phyloP scores from a whole-genome alignment of 192 early-diverging fungal species.

The Haplosporangium gracile region DNA sequence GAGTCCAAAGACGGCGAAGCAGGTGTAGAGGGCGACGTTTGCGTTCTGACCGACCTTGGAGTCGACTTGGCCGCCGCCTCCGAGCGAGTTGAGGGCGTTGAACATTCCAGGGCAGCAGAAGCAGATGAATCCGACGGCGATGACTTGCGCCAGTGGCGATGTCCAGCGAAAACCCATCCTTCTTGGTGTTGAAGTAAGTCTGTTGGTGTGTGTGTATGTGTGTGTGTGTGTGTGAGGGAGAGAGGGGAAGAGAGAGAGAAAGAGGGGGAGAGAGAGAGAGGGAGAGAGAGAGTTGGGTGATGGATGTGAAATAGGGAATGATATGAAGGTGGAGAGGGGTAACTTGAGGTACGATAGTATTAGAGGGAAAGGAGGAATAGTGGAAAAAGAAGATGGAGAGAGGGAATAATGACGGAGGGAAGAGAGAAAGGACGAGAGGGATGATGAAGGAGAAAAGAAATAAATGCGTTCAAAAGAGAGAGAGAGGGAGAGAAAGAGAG shows the following conservation, averaged over 20 bases:
- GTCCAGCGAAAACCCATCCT: conserved; percentile 46
- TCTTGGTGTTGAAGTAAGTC: not conserved
- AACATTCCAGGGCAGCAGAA: conserved; percentile 83
- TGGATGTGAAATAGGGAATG: not conserved
- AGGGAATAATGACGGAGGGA: no score
- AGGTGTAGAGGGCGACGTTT: conserved; percentile 79
- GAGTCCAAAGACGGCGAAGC: conserved; percentile 80
- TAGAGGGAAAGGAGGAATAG: no score
- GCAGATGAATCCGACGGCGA: conserved; percentile 75
- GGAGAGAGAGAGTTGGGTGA: not conserved
- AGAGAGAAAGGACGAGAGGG: not conserved
- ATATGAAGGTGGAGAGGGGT: not conserved
- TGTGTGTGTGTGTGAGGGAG: no score
- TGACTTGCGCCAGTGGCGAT: conserved; percentile 73
- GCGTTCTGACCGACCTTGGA: conserved; percentile 70
- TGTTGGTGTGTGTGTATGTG: not conserved
- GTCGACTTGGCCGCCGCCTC: conserved; percentile 74
- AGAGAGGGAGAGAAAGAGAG: no score
- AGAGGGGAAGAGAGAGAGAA: no score
- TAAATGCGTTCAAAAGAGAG: no score
- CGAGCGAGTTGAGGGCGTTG: conserved; percentile 69
- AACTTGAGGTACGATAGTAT: no score
- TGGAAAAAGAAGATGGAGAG: no score
- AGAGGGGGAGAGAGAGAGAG: no score
- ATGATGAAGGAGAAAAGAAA: not conserved